Percentiles rank a stretch among this genome's conserved stretches.
Conservation (phyloP, 352 stramenopile species). For the Phytophthora citricola region DNA sequence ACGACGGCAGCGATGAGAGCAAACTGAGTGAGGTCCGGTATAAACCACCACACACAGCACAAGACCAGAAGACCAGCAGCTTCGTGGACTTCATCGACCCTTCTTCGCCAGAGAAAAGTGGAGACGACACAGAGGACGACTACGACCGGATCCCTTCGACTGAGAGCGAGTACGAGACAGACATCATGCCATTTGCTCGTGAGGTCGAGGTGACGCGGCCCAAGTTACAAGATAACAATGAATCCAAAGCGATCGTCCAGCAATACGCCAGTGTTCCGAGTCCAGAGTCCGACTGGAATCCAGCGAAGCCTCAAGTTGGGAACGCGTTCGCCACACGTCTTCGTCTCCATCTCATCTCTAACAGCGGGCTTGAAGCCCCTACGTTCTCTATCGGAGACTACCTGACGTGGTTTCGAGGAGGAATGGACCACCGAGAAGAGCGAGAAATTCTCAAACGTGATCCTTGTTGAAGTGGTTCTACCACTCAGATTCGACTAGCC, state of each 20-base stretch:
- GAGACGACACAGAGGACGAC: constrained; percentile 15
- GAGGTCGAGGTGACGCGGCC: constrained; percentile 20
- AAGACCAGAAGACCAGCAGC: constrained; percentile 26
- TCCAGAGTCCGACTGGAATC: constrained; percentile 7
- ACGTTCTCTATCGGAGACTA: constrained; percentile 19
- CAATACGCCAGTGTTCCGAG: constrained; percentile 7
- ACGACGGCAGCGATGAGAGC: constrained; percentile 22
- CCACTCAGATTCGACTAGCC: constrained; percentile 14
- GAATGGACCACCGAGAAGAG: constrained; percentile 2
- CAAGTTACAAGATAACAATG: not conserved
- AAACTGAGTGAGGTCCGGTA: constrained; percentile 9
- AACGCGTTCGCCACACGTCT: constrained; percentile 21
- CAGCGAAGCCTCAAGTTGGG: constrained; percentile 18
- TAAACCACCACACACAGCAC: not conserved
- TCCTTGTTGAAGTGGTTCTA: constrained; percentile 16
- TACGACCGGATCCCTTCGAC: constrained; percentile 14
- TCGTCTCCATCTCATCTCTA: constrained; percentile 17
- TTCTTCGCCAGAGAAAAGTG: constrained; percentile 19
- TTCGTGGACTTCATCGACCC: constrained; percentile 33
- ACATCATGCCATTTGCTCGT: constrained; percentile 11
- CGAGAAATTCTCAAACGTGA: constrained; percentile 15
- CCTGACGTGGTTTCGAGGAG: constrained; percentile 19
- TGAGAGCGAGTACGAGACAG: constrained; percentile 28
- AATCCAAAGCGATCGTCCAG: constrained; percentile 12
- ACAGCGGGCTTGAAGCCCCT: not conserved